Percentiles rank a stretch among this genome's conserved stretches.
These are phyloP conservation scores for Rhizopogon vinicolor DNA, from an alignment of 768 basidiomycete genomes.

Conservation along the genomic window DNA sequence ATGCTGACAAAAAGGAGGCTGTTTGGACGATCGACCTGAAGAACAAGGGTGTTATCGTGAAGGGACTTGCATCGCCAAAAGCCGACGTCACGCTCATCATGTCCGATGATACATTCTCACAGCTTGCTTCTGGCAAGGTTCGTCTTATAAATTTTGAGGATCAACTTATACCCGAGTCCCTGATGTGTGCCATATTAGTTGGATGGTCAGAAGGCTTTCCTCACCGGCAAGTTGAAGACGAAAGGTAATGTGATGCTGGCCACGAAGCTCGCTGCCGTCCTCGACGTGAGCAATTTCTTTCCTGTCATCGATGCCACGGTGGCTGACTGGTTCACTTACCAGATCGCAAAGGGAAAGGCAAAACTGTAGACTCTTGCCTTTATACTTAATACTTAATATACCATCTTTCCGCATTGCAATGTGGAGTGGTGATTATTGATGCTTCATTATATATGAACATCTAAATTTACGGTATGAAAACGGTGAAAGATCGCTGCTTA, in stretches of 20 bases:
- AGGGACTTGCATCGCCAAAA: slow-evolving; percentile 58
- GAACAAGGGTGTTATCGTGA: slow-evolving; percentile 72
- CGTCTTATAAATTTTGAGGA: slow-evolving; percentile 4
- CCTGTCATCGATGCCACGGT: not conserved
- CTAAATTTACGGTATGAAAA: not conserved
- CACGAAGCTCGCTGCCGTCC: slow-evolving; percentile 80
- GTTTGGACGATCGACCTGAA: slow-evolving; percentile 94
- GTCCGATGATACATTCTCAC: slow-evolving; percentile 68
- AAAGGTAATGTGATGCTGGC: slow-evolving; percentile 93
- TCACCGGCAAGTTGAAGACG: slow-evolving; percentile 92
- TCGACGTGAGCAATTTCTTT: slow-evolving; percentile 53
- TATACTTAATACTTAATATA: slow-evolving; percentile 2
- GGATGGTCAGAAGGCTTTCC: slow-evolving; percentile 93
- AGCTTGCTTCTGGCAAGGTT: slow-evolving; percentile 73
- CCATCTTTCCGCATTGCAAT: not conserved
- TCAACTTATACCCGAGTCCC: not conserved
- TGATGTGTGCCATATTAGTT: slow-evolving; percentile 36
- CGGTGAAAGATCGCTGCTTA: slow-evolving; percentile 2
- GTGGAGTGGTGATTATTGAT: slow-evolving; percentile 13
- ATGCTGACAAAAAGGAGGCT: slow-evolving; percentile 62
- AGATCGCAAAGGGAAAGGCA: slow-evolving; percentile 35
- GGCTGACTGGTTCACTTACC: not conserved
- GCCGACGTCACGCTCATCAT: slow-evolving; percentile 80
- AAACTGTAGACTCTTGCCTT: slow-evolving; percentile 30
- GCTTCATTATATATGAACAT: slow-evolving; percentile 11